These are phyloP conservation scores for Discostella stelligeroides DNA, from an alignment of 108 stramenopile genomes.

Conservation along the genomic window DNA sequence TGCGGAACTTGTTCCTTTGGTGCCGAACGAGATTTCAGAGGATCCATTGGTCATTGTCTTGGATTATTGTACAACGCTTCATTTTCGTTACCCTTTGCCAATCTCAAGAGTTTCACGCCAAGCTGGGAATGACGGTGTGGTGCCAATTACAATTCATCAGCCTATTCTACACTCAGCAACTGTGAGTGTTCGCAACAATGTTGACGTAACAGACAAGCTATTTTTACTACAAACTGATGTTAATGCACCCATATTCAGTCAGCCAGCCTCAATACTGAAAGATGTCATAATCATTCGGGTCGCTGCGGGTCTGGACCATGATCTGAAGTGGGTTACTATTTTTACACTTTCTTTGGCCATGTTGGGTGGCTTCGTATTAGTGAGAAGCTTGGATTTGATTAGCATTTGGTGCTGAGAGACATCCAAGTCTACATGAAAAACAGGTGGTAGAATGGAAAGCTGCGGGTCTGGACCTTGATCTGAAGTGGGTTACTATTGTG, in stretches of 20 bases:
- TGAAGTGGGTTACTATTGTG: constrained; percentile 35
- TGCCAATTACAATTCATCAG: constrained; percentile 26
- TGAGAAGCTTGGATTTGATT: constrained; percentile 36
- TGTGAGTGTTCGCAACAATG: not conserved
- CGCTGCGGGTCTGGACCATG: constrained; percentile 37
- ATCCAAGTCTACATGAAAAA: no score
- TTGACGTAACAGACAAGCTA: not conserved
- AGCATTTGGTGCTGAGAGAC: constrained; percentile 33
- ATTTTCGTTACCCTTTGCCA: constrained; percentile 44
- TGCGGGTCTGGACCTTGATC: constrained; percentile 41
- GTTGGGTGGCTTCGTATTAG: constrained; percentile 35
- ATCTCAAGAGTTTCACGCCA: not conserved
- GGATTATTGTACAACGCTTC: constrained; percentile 44
- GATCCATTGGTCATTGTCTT: constrained; percentile 16
- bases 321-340: constrained; percentile 43
- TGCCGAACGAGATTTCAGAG: not conserved
- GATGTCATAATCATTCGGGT: constrained; percentile 39
- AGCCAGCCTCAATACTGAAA: not conserved
- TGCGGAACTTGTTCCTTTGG: constrained; percentile 13
- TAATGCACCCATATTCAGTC: not conserved
- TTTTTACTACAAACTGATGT: constrained; percentile 21
- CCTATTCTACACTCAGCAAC: constrained; percentile 23
- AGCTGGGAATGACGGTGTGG: not conserved
- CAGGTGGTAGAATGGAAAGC: no score
- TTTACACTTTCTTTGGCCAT: constrained; percentile 38